Conservation (phyloP, 768 basidiomycete genomes). For the Boletus sp. region DNA sequence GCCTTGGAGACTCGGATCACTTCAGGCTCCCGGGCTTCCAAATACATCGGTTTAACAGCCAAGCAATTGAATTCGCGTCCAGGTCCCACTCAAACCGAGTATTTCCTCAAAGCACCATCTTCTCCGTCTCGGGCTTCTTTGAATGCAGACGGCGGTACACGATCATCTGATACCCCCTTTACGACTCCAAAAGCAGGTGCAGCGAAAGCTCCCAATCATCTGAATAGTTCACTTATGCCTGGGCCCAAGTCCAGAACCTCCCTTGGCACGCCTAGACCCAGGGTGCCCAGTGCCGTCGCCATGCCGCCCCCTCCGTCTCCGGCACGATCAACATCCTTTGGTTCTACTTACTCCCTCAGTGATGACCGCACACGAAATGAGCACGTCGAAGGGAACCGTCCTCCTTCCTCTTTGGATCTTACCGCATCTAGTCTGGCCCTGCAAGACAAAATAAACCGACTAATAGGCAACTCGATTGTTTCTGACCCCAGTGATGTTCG, state of each 20-base stretch:
- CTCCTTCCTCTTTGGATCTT: conserved; percentile 33
- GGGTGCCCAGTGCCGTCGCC: conserved; percentile 67
- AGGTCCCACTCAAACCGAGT: conserved; percentile 16
- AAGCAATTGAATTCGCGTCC: conserved; percentile 62
- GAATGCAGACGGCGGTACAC: conserved; percentile 38
- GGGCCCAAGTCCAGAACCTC: conserved; percentile 33
- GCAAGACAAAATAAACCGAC: conserved; percentile 47
- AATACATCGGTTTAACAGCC: conserved; percentile 82
- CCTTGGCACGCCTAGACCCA: conserved; percentile 53
- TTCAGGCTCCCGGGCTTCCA: conserved; percentile 79
- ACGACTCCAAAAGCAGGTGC: conserved; percentile 60
- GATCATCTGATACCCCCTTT: conserved; percentile 51
- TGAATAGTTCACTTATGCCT: conserved; percentile 15
- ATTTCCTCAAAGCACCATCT: conserved; percentile 29
- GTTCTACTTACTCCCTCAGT: conserved; percentile 38
- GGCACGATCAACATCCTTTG: conserved; percentile 30
- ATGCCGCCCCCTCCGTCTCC: conserved; percentile 84
- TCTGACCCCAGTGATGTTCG: conserved; percentile 10
- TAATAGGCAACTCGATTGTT: conserved; percentile 34
- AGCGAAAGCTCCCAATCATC: conserved; percentile 23
- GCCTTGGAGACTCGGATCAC: conserved; percentile 51
- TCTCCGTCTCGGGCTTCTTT: conserved; percentile 36
- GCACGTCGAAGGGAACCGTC: conserved; percentile 6
- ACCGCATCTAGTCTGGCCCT: conserved; percentile 39
- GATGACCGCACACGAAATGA: conserved; percentile 26